These are phyloP conservation scores for Fusarium buxicola DNA, from an alignment of 2,329 filamentous ascomycete species.

Conservation along the genomic window DNA sequence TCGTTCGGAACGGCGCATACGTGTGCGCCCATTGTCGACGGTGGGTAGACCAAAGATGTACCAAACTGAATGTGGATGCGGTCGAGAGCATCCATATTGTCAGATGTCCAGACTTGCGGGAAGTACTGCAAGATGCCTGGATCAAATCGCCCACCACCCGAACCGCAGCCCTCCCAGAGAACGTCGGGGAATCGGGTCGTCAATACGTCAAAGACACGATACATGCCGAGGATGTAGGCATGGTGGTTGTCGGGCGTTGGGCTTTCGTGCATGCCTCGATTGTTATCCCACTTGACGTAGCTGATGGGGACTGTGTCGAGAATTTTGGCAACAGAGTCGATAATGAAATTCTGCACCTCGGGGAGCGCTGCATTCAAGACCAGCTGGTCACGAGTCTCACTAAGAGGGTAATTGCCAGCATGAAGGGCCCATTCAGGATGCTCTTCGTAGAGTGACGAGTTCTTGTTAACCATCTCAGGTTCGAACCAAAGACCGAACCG, in stretches of 20 bases:
- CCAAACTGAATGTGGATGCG: constrained; percentile 73
- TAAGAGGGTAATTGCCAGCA: constrained; percentile 66
- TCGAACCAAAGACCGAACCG: constrained; percentile 76
- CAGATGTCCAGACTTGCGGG: constrained; percentile 74
- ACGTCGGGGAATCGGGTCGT: constrained; percentile 70
- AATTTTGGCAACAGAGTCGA: constrained; percentile 64
- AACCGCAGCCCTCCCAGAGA: constrained; percentile 74
- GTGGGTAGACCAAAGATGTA: constrained; percentile 71
- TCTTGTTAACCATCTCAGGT: constrained; percentile 75
- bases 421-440: constrained; percentile 75
- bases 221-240: constrained; percentile 72
- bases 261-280: constrained; percentile 71
- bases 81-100: constrained; percentile 72
- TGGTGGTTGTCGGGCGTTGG: constrained; percentile 65
- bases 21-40: constrained; percentile 74
- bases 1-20: constrained; percentile 71
- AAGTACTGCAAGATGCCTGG: constrained; percentile 73
- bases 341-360: constrained; percentile 73
- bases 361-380: constrained; percentile 70
- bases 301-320: constrained; percentile 64
- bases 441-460: constrained; percentile 68
- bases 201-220: constrained; percentile 69
- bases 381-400: constrained; percentile 67
- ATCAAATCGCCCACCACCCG: constrained; percentile 73
- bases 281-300: constrained; percentile 78